Evolutionary conservation across 2,329 filamentous ascomycete species (phyloP).

Genomic region (Diaporthe caulivora): DNA sequence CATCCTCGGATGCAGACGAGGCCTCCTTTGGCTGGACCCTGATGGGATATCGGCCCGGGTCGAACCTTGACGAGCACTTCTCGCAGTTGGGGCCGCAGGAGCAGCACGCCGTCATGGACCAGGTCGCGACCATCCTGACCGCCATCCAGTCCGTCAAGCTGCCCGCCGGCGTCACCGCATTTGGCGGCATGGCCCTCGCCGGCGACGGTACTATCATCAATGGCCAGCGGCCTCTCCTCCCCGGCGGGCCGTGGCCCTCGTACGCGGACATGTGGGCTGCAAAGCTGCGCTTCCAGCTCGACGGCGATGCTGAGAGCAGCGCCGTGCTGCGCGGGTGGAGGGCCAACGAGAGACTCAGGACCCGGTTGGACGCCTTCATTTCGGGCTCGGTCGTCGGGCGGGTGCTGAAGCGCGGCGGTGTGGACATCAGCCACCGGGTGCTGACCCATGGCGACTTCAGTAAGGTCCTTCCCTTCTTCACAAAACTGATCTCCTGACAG

Average conservation of each 20-base stretch:
- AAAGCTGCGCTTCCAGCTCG: constrained; percentile 38
- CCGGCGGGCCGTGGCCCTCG: constrained; percentile 40
- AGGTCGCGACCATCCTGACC: constrained; percentile 43
- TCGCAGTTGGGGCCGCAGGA: constrained; percentile 31
- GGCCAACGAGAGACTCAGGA: constrained; percentile 19
- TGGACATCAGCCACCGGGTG: constrained; percentile 38
- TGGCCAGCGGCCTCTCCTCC: constrained; percentile 38
- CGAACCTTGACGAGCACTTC: constrained; percentile 43
- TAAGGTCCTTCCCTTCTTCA: constrained; percentile 37
- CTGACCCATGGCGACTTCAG: constrained; percentile 48
- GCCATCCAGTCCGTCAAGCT: constrained; percentile 42
- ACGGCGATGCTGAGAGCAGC: constrained; percentile 37
- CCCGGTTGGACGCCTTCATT: constrained; percentile 41
- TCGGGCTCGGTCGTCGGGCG: constrained; percentile 12
- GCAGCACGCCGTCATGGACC: constrained; percentile 39
- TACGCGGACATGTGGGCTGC: constrained; percentile 41
- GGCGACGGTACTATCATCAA: constrained; percentile 38
- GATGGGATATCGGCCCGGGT: constrained; percentile 43
- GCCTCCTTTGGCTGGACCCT: constrained; percentile 44
- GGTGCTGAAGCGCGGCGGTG: constrained; percentile 32
- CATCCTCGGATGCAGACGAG: constrained; percentile 17
- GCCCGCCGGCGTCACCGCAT: constrained; percentile 36
- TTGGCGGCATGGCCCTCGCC: constrained; percentile 44
- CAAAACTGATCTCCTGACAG: neutral
- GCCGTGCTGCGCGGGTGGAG: constrained; percentile 43